Percentiles rank a stretch among this genome's conserved stretches.
These are phyloP conservation scores for Tulasnella calospora DNA, from an alignment of 768 basidiomycete genomes.

Conservation along the genomic window DNA sequence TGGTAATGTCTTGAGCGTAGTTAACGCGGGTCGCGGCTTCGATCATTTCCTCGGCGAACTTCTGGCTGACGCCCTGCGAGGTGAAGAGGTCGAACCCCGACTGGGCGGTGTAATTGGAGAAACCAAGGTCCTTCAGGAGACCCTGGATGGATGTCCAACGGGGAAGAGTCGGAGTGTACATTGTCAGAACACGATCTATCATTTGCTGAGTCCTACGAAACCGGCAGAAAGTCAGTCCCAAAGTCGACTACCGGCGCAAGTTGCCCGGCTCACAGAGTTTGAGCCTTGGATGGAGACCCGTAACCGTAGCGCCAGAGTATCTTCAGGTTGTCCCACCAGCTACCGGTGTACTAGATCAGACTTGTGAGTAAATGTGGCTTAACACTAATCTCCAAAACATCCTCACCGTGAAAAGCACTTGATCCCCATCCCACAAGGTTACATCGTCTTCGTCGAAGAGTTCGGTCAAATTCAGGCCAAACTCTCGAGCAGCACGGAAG, in stretches of 20 bases:
- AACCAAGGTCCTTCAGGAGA: constrained; percentile 43
- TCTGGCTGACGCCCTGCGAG: constrained; percentile 49
- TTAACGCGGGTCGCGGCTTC: constrained; percentile 80
- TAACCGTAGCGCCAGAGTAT: constrained; percentile 74
- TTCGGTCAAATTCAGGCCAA: constrained; percentile 56
- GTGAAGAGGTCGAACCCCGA: constrained; percentile 56
- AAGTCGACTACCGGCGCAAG: background rate
- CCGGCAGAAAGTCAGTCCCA: constrained; percentile 26
- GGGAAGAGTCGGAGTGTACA: constrained; percentile 54
- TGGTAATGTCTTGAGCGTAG: constrained; percentile 69
- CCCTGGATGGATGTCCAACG: constrained; percentile 60
- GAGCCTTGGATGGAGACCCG: constrained; percentile 53
- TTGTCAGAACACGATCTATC: constrained; percentile 47
- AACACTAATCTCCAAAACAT: constrained; percentile 24
- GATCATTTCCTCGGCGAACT: constrained; percentile 67
- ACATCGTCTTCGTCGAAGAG: constrained; percentile 51
- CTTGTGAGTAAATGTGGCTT: background rate
- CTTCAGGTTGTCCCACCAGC: constrained; percentile 73
- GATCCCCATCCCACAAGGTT: constrained; percentile 79
- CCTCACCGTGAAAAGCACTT: constrained; percentile 61
- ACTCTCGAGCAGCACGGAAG: constrained; percentile 71
- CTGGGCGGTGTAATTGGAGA: constrained; percentile 41
- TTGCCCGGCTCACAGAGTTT: constrained; percentile 23
- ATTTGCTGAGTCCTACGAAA: constrained; percentile 50
- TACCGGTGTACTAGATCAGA: constrained; percentile 14